phyloP scores from a whole-genome alignment of 345 rosid species.

The Clarkia xantiana region DNA sequence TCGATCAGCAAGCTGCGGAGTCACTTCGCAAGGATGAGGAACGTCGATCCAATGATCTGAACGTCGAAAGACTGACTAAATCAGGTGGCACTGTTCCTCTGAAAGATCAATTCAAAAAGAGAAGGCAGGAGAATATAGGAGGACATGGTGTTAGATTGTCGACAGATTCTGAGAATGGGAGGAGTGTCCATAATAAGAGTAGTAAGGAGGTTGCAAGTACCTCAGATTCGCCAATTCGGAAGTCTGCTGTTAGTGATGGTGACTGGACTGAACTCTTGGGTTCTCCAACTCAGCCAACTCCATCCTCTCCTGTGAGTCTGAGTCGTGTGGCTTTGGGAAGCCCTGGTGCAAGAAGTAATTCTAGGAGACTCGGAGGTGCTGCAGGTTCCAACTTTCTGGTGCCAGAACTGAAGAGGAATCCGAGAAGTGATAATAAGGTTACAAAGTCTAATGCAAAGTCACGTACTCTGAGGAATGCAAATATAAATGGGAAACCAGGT shows the following conservation, averaged over 20 bases:
- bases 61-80: constrained; percentile 29
- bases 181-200: constrained; percentile 11
- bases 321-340: constrained; percentile 26
- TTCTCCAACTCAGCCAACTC: constrained; percentile 26
- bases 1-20: constrained; percentile 93
- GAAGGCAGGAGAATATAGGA: constrained; percentile 21
- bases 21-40: constrained; percentile 67
- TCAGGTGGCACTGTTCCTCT: constrained; percentile 43
- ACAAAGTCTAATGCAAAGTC: constrained; percentile 18
- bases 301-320: constrained; percentile 15
- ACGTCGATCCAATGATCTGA: constrained; percentile 35
- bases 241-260: constrained; percentile 45
- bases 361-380: constrained; percentile 25
- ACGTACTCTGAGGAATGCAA: constrained; percentile 12
- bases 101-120: constrained; percentile 76
- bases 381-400: constrained; percentile 16
- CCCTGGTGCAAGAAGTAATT: constrained; percentile 38
- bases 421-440: constrained; percentile 19
- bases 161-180: constrained; percentile 21
- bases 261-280: constrained; percentile 84
- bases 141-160: constrained; percentile 31
- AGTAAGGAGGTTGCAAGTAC: constrained; percentile 18
- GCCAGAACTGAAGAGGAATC: constrained; percentile 36
- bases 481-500: constrained; percentile 32
- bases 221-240: constrained; percentile 17